Conservation (phyloP, 2,329 filamentous ascomycete genomes). For the Claviceps monticola region DNA sequence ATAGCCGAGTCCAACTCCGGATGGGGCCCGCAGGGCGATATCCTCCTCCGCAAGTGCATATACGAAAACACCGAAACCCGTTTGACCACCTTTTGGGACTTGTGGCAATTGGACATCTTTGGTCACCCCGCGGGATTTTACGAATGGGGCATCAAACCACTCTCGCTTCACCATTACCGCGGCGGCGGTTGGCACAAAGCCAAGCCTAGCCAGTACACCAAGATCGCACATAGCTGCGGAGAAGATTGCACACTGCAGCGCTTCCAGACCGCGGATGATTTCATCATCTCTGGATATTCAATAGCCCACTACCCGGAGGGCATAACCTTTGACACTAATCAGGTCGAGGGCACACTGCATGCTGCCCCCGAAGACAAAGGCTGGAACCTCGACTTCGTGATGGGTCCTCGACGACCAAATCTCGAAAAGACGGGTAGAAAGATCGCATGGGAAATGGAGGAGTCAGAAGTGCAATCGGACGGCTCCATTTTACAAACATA, state of each 20-base stretch:
- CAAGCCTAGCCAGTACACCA: constrained; percentile 40
- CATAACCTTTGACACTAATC: constrained; percentile 33
- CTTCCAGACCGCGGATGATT: constrained; percentile 39
- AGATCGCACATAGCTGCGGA: constrained; percentile 44
- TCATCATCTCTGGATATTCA: constrained; percentile 45
- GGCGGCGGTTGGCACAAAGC: constrained; percentile 43
- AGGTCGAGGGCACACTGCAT: constrained; percentile 39
- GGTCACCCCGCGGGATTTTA: constrained; percentile 51
- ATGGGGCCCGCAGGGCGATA: constrained; percentile 47
- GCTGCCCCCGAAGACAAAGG: constrained; percentile 33
- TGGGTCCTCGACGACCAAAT: constrained; percentile 34
- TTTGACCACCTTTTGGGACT: constrained; percentile 40
- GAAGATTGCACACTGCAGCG: constrained; percentile 46
- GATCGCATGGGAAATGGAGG: constrained; percentile 40
- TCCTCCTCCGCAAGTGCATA: constrained; percentile 48
- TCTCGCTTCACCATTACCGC: constrained; percentile 52
- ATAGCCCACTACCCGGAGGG: constrained; percentile 41
- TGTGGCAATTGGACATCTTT: constrained; percentile 48
- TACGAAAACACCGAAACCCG: constrained; percentile 47
- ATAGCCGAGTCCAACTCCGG: constrained; percentile 40
- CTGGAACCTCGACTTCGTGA: constrained; percentile 37
- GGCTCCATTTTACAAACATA: constrained; percentile 40
- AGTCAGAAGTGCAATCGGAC: constrained; percentile 31
- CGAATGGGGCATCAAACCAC: constrained; percentile 44
- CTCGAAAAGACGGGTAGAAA: constrained; percentile 35